Evolutionary conservation across 352 stramenopile species (phyloP).

Genomic region (Pilasporangium apinafurcum): DNA sequence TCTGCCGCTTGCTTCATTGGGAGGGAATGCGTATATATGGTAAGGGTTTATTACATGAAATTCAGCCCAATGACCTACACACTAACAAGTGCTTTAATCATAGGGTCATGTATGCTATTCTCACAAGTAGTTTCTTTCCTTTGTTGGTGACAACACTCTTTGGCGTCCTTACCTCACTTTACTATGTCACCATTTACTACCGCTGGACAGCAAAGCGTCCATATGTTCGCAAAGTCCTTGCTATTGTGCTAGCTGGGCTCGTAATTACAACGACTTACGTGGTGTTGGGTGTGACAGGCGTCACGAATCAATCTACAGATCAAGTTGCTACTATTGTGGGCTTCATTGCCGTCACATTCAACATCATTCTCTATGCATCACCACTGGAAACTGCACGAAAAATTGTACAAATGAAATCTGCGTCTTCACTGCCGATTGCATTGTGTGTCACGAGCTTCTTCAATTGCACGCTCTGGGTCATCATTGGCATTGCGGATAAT

Average conservation of each 20-base stretch:
- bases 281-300: slow-evolving; percentile 12
- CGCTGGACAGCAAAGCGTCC: not conserved
- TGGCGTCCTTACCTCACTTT: not conserved
- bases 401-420: slow-evolving; percentile 18
- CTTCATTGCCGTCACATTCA: slow-evolving; percentile 12
- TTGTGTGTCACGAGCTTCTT: slow-evolving; percentile 32
- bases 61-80: too few species aligned
- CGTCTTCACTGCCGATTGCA: slow-evolving; percentile 36
- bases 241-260: not conserved
- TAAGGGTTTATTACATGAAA: slow-evolving; percentile 1
- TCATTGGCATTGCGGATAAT: slow-evolving; percentile 34
- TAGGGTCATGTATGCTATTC: slow-evolving; percentile 4
- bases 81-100: too few species aligned
- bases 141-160: not conserved
- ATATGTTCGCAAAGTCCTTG: slow-evolving; percentile 5
- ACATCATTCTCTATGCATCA: slow-evolving; percentile 18
- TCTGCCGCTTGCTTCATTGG: slow-evolving; percentile 5
- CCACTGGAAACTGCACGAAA: slow-evolving; percentile 22
- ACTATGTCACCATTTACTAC: slow-evolving; percentile 2
- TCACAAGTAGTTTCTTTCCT: slow-evolving; percentile 3
- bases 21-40: slow-evolving; percentile 2
- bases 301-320: slow-evolving; percentile 15
- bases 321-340: slow-evolving; percentile 2
- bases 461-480: slow-evolving; percentile 50
- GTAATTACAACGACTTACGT: slow-evolving; percentile 15